Percentiles rank a stretch among this genome's conserved stretches.
phyloP scores from a whole-genome alignment of 2,329 filamentous ascomycete genomes.

The Claviceps maximensis region DNA sequence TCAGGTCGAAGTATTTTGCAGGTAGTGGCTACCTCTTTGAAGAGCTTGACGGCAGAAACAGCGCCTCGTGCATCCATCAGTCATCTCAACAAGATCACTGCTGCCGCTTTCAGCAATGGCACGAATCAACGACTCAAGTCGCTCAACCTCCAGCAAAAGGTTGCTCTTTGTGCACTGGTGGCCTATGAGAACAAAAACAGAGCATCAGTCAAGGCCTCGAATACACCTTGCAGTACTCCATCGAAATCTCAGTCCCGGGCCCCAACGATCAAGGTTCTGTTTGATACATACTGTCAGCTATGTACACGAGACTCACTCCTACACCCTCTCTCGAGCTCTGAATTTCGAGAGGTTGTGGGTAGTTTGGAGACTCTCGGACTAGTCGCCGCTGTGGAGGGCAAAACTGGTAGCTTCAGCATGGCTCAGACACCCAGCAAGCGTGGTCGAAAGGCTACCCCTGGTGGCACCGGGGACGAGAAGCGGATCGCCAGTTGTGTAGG shows the following conservation, averaged over 20 bases:
- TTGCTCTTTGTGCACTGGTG: slow-evolving; percentile 76
- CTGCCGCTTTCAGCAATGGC: slow-evolving; percentile 81
- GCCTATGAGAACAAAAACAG: slow-evolving; percentile 70
- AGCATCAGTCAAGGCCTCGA: slow-evolving; percentile 29
- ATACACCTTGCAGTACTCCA: slow-evolving; percentile 37
- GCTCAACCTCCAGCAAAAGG: slow-evolving; percentile 93
- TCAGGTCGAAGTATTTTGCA: slow-evolving; percentile 31
- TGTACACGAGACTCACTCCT: slow-evolving; percentile 83
- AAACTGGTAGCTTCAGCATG: slow-evolving; percentile 51
- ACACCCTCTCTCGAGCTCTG: slow-evolving; percentile 76
- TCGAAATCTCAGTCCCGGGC: slow-evolving; percentile 49
- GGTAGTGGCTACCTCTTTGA: slow-evolving; percentile 40
- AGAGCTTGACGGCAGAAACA: slow-evolving; percentile 55
- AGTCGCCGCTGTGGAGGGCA: slow-evolving; percentile 56
- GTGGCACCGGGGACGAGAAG: slow-evolving; percentile 54
- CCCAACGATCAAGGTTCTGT: slow-evolving; percentile 73
- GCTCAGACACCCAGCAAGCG: slow-evolving; percentile 60
- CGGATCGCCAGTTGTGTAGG: slow-evolving; percentile 66
- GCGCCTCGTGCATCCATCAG: slow-evolving; percentile 81
- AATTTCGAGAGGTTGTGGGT: slow-evolving; percentile 86
- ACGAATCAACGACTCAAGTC: slow-evolving; percentile 71
- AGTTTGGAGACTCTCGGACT: slow-evolving; percentile 82
- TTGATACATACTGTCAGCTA: slow-evolving; percentile 67
- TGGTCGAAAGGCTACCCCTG: slow-evolving; percentile 40
- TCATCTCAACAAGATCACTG: slow-evolving; percentile 84